phyloP scores from a whole-genome alignment of 331 rosid genomes.

The Erythrophleum ivorense region DNA sequence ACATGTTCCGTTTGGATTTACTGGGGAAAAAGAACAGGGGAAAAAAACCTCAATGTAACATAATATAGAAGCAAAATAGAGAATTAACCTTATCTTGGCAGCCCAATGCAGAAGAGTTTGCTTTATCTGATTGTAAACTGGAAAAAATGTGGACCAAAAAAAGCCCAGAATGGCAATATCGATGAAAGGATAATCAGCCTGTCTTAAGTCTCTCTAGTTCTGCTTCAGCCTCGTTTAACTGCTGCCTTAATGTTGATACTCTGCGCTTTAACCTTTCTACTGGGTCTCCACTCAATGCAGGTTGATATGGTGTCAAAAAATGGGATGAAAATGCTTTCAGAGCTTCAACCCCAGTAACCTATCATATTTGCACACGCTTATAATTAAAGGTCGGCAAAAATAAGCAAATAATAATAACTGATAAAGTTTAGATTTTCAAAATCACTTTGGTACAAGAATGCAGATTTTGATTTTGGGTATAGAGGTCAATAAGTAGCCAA shows the following conservation, averaged over 20 bases:
- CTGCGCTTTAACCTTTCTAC: slow-evolving; percentile 71
- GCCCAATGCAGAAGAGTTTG: slow-evolving; percentile 31
- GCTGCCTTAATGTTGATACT: slow-evolving; percentile 57
- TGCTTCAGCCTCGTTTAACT: slow-evolving; percentile 71
- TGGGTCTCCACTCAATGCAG: slow-evolving; percentile 47
- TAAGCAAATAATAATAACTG: neutral
- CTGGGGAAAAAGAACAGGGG: slow-evolving; percentile 5
- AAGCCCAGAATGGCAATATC: slow-evolving; percentile 27
- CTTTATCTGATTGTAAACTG: slow-evolving; percentile 37
- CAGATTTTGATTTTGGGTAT: neutral
- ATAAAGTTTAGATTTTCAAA: slow-evolving; percentile 1
- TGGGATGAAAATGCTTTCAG: slow-evolving; percentile 70
- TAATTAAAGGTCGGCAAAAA: slow-evolving; percentile 27
- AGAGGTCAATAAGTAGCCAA: neutral
- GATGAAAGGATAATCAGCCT: slow-evolving; percentile 44
- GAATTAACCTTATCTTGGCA: slow-evolving; percentile 29
- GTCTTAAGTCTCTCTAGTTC: slow-evolving; percentile 66
- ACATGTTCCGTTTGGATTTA: neutral
- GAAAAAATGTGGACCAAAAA: slow-evolving; percentile 41
- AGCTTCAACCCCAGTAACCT: slow-evolving; percentile 96
- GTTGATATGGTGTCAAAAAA: slow-evolving; percentile 65
- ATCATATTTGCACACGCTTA: slow-evolving; percentile 25
- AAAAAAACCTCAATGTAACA: neutral
- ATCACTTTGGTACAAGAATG: neutral
- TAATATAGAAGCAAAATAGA: slow-evolving; percentile 29